phyloP scores from a whole-genome alignment of 768 basidiomycete genomes.

The Psilocybe subaeruginosa region DNA sequence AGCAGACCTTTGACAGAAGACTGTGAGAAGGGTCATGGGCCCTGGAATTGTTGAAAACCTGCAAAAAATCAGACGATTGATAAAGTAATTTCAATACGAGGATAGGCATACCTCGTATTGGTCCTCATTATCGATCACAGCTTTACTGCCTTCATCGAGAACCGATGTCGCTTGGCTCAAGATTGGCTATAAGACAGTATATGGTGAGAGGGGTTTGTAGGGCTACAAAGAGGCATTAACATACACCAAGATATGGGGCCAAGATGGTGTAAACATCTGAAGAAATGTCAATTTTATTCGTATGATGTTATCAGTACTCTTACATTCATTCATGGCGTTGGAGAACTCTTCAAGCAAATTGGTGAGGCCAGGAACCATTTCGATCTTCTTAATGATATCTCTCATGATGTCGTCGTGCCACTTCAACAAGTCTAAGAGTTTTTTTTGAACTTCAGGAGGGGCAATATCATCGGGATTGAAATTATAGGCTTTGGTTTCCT shows the following conservation, averaged over 20 bases:
- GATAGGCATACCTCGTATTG: slow-evolving; percentile 54
- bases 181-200: slow-evolving; percentile 63
- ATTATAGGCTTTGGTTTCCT: slow-evolving; percentile 58
- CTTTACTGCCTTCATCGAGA: slow-evolving; percentile 64
- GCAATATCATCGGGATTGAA: slow-evolving; percentile 65
- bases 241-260: slow-evolving; percentile 64
- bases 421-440: slow-evolving; percentile 56
- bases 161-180: slow-evolving; percentile 58
- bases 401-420: slow-evolving; percentile 68
- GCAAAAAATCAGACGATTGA: not conserved
- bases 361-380: slow-evolving; percentile 65
- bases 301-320: slow-evolving; percentile 16
- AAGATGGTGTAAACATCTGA: slow-evolving; percentile 67
- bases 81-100: not conserved
- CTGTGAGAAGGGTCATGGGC: slow-evolving; percentile 79
- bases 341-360: slow-evolving; percentile 62
- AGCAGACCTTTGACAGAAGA: slow-evolving; percentile 62
- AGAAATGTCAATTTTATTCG: not conserved
- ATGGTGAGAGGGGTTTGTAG: slow-evolving; percentile 9
- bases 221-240: slow-evolving; percentile 14
- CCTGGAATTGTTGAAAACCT: slow-evolving; percentile 68
- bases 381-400: slow-evolving; percentile 56
- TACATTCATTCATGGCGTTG: slow-evolving; percentile 70
- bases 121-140: slow-evolving; percentile 70
- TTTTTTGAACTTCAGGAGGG: slow-evolving; percentile 64